phyloP scores from a whole-genome alignment of 2,329 filamentous ascomycete genomes.

The Pyrenophora teres region DNA sequence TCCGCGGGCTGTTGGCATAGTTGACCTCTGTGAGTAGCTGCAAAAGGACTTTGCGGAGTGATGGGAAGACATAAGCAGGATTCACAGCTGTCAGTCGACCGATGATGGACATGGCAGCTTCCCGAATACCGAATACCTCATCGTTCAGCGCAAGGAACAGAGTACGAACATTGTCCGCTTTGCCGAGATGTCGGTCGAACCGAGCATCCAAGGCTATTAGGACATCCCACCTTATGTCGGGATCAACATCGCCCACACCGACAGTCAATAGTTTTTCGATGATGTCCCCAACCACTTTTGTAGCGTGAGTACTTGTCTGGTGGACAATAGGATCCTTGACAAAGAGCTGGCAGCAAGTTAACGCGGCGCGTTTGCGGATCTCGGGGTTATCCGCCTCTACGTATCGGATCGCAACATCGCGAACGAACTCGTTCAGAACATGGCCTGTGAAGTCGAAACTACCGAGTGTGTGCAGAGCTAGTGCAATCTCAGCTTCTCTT shows the following conservation, averaged over 20 bases:
- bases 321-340: conserved; percentile 96
- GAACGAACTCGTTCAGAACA: conserved; percentile 96
- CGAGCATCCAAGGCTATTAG: conserved; percentile 87
- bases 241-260: conserved; percentile 85
- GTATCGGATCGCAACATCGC: conserved; percentile 96
- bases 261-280: conserved; percentile 96
- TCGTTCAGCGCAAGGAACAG: conserved; percentile 96
- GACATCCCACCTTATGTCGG: conserved; percentile 86
- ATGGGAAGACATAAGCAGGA: conserved; percentile 96
- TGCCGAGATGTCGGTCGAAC: conserved; percentile 95
- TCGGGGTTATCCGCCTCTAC: conserved; percentile 95
- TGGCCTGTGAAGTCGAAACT: conserved; percentile 92
- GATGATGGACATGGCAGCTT: conserved; percentile 95
- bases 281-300: conserved; percentile 96
- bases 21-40: conserved; percentile 96
- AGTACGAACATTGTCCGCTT: conserved; percentile 95
- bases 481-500: conserved; percentile 82
- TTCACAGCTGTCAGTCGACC: conserved; percentile 89
- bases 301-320: conserved; percentile 94
- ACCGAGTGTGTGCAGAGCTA: conserved; percentile 93
- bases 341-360: conserved; percentile 98
- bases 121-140: conserved; percentile 87
- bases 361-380: conserved; percentile 88
- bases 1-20: conserved; percentile 89
- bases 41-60: conserved; percentile 89